Evolutionary conservation across 306 rosid genomes (phyloP), one percentile per base, ranked within the genome.

Genomic region (Erythrophleum fordii): DNA sequence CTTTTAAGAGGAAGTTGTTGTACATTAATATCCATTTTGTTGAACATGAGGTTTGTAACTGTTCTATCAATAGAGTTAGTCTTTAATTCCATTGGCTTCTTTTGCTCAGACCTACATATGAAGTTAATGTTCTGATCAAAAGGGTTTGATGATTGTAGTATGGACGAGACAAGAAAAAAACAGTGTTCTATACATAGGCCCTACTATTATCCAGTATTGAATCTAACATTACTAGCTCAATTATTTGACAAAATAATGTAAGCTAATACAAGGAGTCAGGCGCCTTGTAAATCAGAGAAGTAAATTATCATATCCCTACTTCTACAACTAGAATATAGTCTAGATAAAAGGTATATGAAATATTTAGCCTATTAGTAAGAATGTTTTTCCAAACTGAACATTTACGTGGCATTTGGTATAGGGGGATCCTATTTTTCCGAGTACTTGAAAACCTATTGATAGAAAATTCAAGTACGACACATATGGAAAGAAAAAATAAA

Each of bases 11-110:
- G 76, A 75, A 77, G 78, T 69, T 81, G 86, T 81, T 72, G 82
- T 11, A 35, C 64, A 61, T 74, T 80, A 2, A 59, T 64, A 42
- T 89, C 92, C 76, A 70, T 88, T 77, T 84, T 85, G 69, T 85
- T 91, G 87, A 90, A 93, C 93, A 91, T 90, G 86, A 93, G 93
- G 83, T 84, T 91, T 12, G 97, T 97, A 31, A 90, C 82, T n/a
- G 97, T 93, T 80, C 97, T 86, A 87, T 93, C 97, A 67, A 91
- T 78, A 22, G 78, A 71, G 86, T 93, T 93, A 20, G 97, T 93
- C 83, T 88, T 86, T 44, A 88, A 84, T 84, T 93, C 97, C 73
- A 51, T 85, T 61, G 80, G 78, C 79, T 83, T 42, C 16, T 75
- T 55, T 56, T 79, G 80, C 52, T 66, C 88, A 11, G 82, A 82